phyloP scores from a whole-genome alignment of 2,329 filamentous ascomycete genomes.

The Dothiorella sarmentorum region DNA sequence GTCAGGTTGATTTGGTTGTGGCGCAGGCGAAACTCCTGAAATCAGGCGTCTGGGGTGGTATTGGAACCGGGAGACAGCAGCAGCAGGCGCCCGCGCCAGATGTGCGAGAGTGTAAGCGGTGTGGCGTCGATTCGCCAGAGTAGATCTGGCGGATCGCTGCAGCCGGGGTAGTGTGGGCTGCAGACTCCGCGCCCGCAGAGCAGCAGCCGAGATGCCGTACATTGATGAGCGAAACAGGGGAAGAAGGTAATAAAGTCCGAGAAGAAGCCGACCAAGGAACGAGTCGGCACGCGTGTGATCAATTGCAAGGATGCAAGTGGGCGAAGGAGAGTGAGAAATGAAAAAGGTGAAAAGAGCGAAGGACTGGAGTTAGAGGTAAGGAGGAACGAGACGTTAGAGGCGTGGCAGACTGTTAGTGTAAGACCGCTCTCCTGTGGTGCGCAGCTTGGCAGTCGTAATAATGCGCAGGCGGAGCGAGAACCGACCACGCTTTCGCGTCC shows the following conservation, averaged over 20 bases:
- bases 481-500: slow-evolving; percentile 10
- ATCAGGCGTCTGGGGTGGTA: background rate
- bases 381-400: background rate
- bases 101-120: background rate
- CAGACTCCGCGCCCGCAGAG: slow-evolving; percentile 7
- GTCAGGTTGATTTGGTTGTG: slow-evolving; percentile 15
- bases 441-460: background rate
- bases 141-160: slow-evolving; percentile 12
- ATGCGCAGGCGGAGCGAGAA: slow-evolving; percentile 9
- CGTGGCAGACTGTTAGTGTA: slow-evolving; percentile 1
- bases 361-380: slow-evolving; percentile 6
- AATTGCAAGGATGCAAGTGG: slow-evolving; percentile 13
- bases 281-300: background rate
- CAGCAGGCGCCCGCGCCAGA: slow-evolving; percentile 12
- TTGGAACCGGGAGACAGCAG: background rate
- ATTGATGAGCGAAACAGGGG: slow-evolving; percentile 8
- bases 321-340: slow-evolving; percentile 20
- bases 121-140: slow-evolving; percentile 1
- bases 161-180: slow-evolving; percentile 5
- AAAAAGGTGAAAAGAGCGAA: slow-evolving; percentile 20
- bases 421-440: background rate
- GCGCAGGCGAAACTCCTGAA: slow-evolving; percentile 16
- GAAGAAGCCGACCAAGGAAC: slow-evolving; percentile 16
- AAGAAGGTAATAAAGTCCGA: slow-evolving; percentile 11
- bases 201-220: slow-evolving; percentile 4